phyloP scores from a whole-genome alignment of 345 rosid genomes.

The Citrus hindsii region DNA sequence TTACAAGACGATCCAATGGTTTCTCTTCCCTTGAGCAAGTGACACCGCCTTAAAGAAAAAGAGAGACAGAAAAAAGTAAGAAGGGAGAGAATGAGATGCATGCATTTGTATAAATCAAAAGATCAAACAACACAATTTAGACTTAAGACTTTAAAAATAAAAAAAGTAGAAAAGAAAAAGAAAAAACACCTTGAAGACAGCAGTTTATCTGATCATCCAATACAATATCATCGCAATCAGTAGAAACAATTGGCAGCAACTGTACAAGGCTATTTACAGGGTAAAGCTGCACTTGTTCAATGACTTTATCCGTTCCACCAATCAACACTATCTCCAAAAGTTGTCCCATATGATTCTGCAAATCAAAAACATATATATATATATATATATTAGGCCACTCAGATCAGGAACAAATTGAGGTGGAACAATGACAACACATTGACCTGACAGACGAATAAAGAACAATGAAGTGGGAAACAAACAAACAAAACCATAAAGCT shows the following conservation, averaged over 20 bases:
- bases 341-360: constrained; percentile 51
- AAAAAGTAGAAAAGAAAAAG: background rate
- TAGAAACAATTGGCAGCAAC: constrained; percentile 47
- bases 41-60: constrained; percentile 35
- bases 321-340: constrained; percentile 75
- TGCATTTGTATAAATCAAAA: constrained; percentile 11
- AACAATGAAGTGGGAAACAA: background rate
- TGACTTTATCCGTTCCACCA: constrained; percentile 53
- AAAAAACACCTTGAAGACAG: constrained; percentile 61
- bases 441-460: background rate
- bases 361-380: background rate
- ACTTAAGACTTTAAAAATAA: constrained; percentile 3
- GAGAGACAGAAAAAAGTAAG: constrained; percentile 12
- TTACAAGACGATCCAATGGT: constrained; percentile 57
- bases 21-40: constrained; percentile 76
- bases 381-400: constrained; percentile 17
- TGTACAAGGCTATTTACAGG: constrained; percentile 50
- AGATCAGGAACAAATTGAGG: constrained; percentile 1
- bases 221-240: constrained; percentile 29
- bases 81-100: constrained; percentile 6
- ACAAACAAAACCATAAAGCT: background rate
- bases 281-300: constrained; percentile 38
- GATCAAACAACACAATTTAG: constrained; percentile 6
- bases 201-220: constrained; percentile 52
- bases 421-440: constrained; percentile 2